Conservation (phyloP, 345 rosid genomes). For the Kandelia obovata region DNA sequence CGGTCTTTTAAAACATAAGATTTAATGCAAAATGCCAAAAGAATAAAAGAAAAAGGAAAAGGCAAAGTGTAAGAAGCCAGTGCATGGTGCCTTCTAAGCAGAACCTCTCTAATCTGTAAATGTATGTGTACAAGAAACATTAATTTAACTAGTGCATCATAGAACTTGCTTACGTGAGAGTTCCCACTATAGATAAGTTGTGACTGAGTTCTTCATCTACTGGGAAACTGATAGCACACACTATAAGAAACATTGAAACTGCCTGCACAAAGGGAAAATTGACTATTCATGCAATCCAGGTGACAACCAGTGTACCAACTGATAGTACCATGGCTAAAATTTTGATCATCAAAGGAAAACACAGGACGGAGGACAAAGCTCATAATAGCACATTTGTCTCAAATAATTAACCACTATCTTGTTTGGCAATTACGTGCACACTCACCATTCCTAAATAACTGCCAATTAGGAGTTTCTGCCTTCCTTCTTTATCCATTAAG, state of each 20-base stretch:
- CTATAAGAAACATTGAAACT: conserved; percentile 57
- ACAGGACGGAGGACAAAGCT: not conserved
- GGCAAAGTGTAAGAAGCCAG: too few species aligned
- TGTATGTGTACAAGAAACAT: too few species aligned
- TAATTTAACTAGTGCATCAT: too few species aligned
- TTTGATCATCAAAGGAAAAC: not conserved
- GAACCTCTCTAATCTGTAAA: too few species aligned
- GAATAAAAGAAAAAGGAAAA: too few species aligned
- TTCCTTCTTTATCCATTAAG: conserved; percentile 66
- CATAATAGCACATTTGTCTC: not conserved
- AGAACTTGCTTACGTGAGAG: conserved; percentile 51
- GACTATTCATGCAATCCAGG: conserved; percentile 1
- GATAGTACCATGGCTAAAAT: not conserved
- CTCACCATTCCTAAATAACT: conserved; percentile 81
- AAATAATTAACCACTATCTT: conserved; percentile 2
- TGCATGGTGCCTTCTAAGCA: too few species aligned
- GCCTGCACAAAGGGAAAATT: conserved; percentile 44
- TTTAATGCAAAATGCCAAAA: too few species aligned
- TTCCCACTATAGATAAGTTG: conserved; percentile 65
- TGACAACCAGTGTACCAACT: not conserved
- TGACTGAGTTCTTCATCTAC: conserved; percentile 58
- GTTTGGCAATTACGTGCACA: conserved; percentile 7
- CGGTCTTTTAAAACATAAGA: too few species aligned
- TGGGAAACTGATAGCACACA: conserved; percentile 50
- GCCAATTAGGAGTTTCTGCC: conserved; percentile 60